A percentile compares a stretch with the other conserved stretches of the same genome.
These are phyloP conservation scores for Calcarisporium arbuscula DNA, from an alignment of 2,329 filamentous ascomycete species.

Conservation along the genomic window DNA sequence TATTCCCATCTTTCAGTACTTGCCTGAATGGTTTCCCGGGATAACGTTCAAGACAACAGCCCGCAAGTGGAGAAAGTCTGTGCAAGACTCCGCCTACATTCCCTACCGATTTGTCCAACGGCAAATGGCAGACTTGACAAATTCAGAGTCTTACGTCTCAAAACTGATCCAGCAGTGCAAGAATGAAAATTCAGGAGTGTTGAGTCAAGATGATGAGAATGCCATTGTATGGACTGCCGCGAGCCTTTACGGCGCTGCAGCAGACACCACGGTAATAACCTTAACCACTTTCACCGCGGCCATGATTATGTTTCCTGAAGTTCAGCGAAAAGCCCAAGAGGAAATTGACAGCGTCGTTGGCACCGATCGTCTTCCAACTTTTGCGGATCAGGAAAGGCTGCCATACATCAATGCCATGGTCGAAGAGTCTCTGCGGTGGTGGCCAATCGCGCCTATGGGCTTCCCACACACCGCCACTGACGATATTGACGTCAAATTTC, in stretches of 20 bases:
- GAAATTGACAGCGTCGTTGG: constrained; percentile 15
- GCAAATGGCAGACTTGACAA: constrained; percentile 1
- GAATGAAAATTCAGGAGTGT: no score
- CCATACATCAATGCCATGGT: constrained; percentile 18
- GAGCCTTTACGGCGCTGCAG: constrained; percentile 4
- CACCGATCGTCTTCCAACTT: constrained; percentile 1
- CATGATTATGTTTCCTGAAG: constrained; percentile 8
- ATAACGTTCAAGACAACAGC: constrained; percentile 14
- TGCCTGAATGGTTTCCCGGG: no score
- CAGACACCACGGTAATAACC: constrained; percentile 5
- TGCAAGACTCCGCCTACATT: background rate
- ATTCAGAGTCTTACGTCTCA: background rate
- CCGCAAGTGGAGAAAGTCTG: constrained; percentile 1
- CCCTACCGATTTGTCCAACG: constrained; percentile 3
- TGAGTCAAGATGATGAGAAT: constrained; percentile 2
- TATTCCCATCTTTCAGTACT: constrained; percentile 14
- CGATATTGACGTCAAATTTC: constrained; percentile 1
- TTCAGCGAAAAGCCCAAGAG: constrained; percentile 9
- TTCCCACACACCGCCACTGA: background rate
- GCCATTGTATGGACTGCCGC: constrained; percentile 1
- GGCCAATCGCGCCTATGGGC: background rate
- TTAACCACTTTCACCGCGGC: constrained; percentile 5
- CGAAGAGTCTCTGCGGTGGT: constrained; percentile 17
- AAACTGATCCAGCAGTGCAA: no score
- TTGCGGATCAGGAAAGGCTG: constrained; percentile 13